Conservation (phyloP, 805 yeast genomes). For the Maudiozyma saulgeensis region DNA sequence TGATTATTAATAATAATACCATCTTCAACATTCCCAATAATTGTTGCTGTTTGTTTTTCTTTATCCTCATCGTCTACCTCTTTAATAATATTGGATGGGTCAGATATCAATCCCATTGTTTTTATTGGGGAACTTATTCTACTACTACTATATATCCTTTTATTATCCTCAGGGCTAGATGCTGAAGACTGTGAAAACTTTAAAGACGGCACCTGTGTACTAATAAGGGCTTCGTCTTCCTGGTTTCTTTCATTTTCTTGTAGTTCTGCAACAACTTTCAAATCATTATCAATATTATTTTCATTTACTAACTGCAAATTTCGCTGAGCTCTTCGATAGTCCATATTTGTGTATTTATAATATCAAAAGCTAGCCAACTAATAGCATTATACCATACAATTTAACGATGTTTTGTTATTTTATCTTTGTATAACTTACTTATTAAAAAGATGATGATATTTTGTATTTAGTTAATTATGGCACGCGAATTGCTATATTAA, state of each 20-base stretch:
- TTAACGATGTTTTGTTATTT: too few species aligned
- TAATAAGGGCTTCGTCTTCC: not conserved
- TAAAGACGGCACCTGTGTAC: conserved; percentile 10
- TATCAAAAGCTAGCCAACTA: too few species aligned
- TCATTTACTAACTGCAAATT: conserved; percentile 15
- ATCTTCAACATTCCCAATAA: too few species aligned
- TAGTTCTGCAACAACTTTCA: not conserved
- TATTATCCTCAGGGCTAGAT: not conserved
- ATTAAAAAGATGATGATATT: not conserved
- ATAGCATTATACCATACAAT: too few species aligned
- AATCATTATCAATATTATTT: conserved; percentile 1
- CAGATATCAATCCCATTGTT: not conserved
- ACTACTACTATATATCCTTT: not conserved
- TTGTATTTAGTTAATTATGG: too few species aligned
- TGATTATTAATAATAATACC: too few species aligned
- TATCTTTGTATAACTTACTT: too few species aligned
- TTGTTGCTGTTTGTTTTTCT: too few species aligned
- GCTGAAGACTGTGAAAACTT: conserved; percentile 4
- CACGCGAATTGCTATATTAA: not conserved
- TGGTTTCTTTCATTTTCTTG: not conserved
- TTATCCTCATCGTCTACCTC: not conserved
- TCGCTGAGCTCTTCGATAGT: conserved; percentile 19
- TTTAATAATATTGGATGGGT: not conserved
- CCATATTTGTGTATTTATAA: conserved; percentile 11
- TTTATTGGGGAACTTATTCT: not conserved